These are phyloP conservation scores for Ustilago esculenta DNA, from an alignment of 1,284 basidiomycete species.

Conservation along the genomic window DNA sequence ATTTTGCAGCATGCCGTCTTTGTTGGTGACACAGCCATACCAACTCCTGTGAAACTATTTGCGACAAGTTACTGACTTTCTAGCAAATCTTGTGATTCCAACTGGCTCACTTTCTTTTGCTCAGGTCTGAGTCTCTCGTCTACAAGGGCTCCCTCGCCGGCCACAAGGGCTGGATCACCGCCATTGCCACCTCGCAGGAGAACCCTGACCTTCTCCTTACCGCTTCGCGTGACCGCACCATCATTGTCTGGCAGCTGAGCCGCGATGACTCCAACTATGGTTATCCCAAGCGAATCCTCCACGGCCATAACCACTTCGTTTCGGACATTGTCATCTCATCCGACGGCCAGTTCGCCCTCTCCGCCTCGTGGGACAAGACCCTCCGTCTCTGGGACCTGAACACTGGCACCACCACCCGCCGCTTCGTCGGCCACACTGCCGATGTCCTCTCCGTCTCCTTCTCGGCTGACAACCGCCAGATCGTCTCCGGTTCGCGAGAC, in stretches of 20 bases:
- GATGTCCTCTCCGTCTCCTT: slow-evolving; percentile 82
- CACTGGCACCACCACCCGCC: slow-evolving; percentile 68
- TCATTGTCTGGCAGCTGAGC: slow-evolving; percentile 99
- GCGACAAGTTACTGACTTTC: slow-evolving; percentile 11
- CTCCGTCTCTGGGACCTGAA: slow-evolving; percentile 88
- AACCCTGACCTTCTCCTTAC: slow-evolving; percentile 97
- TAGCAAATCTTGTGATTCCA: background rate
- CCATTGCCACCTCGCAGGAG: slow-evolving; percentile 94
- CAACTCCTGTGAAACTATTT: background rate
- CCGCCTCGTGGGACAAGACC: slow-evolving; percentile 99
- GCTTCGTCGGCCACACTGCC: slow-evolving; percentile 97
- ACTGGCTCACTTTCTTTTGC: background rate
- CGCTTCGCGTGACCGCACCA: slow-evolving; percentile 98
- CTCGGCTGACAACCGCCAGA: slow-evolving; percentile 74
- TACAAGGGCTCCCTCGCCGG: slow-evolving; percentile 77
- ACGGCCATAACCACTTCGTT: slow-evolving; percentile 99
- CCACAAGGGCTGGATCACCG: slow-evolving; percentile 91
- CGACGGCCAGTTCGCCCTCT: slow-evolving; percentile 98
- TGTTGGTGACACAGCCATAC: background rate
- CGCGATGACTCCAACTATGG: slow-evolving; percentile 78
- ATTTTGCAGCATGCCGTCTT: background rate
- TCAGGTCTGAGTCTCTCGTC: slow-evolving; percentile 60
- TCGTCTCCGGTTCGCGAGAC: slow-evolving; percentile 98
- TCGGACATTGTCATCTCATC: slow-evolving; percentile 90
- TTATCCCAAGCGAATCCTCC: slow-evolving; percentile 84